Percentiles rank a stretch among this genome's conserved stretches.
Evolutionary conservation across 345 rosid species (phyloP).

Genomic region (Stellera chamaejasme): DNA sequence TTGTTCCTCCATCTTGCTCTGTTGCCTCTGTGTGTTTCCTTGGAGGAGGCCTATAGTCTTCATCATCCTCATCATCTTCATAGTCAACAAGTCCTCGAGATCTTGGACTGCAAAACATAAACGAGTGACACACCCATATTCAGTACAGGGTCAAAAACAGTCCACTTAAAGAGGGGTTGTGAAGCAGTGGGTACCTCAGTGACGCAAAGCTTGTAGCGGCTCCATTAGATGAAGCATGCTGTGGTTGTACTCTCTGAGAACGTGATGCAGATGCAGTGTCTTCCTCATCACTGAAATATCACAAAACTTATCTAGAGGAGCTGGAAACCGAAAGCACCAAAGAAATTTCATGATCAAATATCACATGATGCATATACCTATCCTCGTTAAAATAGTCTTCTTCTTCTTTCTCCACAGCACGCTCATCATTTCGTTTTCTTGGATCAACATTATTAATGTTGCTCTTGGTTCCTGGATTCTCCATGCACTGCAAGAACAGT

Average conservation of each 20-base stretch:
- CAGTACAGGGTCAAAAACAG: neutral
- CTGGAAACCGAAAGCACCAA: neutral
- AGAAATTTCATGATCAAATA: neutral
- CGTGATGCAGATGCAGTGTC: constrained; percentile 76
- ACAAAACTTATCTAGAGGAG: constrained; percentile 11
- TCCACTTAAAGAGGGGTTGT: neutral
- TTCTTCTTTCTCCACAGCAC: constrained; percentile 95
- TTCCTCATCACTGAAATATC: constrained; percentile 73
- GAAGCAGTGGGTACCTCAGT: constrained; percentile 39
- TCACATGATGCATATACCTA: constrained; percentile 35
- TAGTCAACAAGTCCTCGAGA: constrained; percentile 91
- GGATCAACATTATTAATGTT: constrained; percentile 43
- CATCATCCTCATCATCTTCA: constrained; percentile 98
- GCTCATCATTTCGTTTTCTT: constrained; percentile 71
- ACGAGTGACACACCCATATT: neutral
- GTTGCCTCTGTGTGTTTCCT: constrained; percentile 49
- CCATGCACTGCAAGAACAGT: constrained; percentile 55
- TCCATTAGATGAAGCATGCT: constrained; percentile 65
- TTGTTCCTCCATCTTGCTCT: constrained; percentile 63
- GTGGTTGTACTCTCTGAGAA: constrained; percentile 39
- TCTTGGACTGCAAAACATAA: constrained; percentile 37
- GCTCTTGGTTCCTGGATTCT: constrained; percentile 49
- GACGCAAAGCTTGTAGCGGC: constrained; percentile 44
- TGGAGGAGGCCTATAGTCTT: constrained; percentile 86
- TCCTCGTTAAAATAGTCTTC: constrained; percentile 97